A percentile compares a stretch with the other conserved stretches of the same genome.
phyloP scores from a whole-genome alignment of 805 yeast genomes.

The Ogataea parapolymorpha region DNA sequence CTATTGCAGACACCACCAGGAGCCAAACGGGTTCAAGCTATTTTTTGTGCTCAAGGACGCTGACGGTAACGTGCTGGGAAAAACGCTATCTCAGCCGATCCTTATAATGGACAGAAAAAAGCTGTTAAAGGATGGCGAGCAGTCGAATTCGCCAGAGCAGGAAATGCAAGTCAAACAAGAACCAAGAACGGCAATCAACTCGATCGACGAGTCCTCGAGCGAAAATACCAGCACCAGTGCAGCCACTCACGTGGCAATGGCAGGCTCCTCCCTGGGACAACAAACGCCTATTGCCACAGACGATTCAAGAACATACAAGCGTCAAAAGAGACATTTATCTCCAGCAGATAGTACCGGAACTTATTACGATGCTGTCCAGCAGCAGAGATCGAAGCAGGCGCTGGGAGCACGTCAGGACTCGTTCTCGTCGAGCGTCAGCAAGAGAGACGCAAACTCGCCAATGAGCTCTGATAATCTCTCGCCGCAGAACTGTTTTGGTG shows the following conservation, averaged over 20 bases:
- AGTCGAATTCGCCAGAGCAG: conserved; percentile 13
- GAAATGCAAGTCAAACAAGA: conserved; percentile 8
- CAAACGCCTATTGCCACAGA: conserved; percentile 7
- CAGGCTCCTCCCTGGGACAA: conserved; percentile 7
- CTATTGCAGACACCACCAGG: conserved; percentile 94
- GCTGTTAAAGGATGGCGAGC: conserved; percentile 41
- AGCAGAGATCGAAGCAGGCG: conserved; percentile 20
- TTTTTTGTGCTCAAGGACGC: conserved; percentile 64
- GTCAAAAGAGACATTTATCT: conserved; percentile 34
- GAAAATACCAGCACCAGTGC: conserved; percentile 25
- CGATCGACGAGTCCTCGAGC: conserved; percentile 35
- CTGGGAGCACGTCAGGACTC: conserved; percentile 20
- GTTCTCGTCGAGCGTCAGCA: conserved; percentile 17
- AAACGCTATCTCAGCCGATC: conserved; percentile 66
- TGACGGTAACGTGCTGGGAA: conserved; percentile 63
- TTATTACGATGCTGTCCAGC: conserved; percentile 25
- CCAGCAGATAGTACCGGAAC: conserved; percentile 26
- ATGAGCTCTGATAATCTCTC: conserved; percentile 32
- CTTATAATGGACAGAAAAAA: conserved; percentile 96
- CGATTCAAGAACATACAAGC: conserved; percentile 20
- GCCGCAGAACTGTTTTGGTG: conserved; percentile 28
- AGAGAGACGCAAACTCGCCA: conserved; percentile 31
- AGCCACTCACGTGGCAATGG: conserved; percentile 7
- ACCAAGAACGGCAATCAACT: conserved; percentile 23
- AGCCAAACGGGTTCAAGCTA: conserved; percentile 77